phyloP scores from a whole-genome alignment of 169 alveolate genomes.

The Theileria luwenshuni region DNA sequence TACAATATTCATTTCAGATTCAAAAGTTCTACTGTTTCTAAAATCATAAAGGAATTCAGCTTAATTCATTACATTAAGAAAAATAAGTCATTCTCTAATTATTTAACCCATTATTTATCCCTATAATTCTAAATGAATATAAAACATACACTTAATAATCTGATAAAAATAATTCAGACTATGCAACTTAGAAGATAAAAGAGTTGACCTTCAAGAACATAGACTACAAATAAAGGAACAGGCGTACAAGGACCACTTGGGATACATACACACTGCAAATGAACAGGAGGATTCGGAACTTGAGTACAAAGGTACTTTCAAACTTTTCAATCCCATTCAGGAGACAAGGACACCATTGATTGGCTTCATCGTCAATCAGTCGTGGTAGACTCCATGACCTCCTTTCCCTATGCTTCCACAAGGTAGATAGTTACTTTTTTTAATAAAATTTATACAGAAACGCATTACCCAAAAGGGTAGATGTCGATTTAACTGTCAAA shows the following conservation, averaged over 20 bases:
- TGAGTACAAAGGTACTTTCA: slow-evolving; percentile 63
- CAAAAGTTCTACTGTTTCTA: slow-evolving; percentile 42
- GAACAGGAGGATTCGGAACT: slow-evolving; percentile 71
- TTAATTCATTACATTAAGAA: slow-evolving; percentile 41
- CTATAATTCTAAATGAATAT: not conserved
- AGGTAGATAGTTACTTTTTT: slow-evolving; percentile 11
- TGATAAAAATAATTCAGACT: no score
- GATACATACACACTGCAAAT: slow-evolving; percentile 69
- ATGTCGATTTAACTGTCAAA: slow-evolving; percentile 83
- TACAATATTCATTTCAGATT: slow-evolving; percentile 30
- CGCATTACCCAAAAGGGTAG: slow-evolving; percentile 87
- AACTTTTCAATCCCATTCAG: slow-evolving; percentile 1
- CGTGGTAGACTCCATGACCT: slow-evolving; percentile 74
- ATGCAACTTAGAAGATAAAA: slow-evolving; percentile 49
- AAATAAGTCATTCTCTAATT: slow-evolving; percentile 29
- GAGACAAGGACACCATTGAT: slow-evolving; percentile 71
- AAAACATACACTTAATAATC: not conserved
- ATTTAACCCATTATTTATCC: no score
- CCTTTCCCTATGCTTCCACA: slow-evolving; percentile 75
- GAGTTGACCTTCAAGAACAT: slow-evolving; percentile 53
- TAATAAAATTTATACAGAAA: slow-evolving; percentile 59
- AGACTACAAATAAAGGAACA: slow-evolving; percentile 52
- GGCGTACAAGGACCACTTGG: slow-evolving; percentile 54
- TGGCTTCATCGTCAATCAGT: slow-evolving; percentile 75
- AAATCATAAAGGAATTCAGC: slow-evolving; percentile 56